Evolutionary conservation across 805 yeast genomes (phyloP), one percentile per base, ranked within the genome.

Genomic region (Candida vartiovaarae): DNA sequence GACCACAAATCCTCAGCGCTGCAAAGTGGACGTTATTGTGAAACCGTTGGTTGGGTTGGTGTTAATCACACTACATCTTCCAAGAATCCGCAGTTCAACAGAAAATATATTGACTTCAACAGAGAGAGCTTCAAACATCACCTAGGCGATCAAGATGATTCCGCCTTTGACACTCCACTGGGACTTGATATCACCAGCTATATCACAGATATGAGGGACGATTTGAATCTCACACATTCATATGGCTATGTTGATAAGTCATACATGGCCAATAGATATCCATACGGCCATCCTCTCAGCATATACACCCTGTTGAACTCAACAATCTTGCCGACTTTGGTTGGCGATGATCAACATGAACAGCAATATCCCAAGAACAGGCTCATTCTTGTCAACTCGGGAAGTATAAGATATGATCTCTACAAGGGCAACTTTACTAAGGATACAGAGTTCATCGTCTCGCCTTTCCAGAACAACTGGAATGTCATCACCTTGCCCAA

Each of bases 11-110:
- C 90, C 25, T 78, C 85, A 0, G 96, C 82, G 0, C 63, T 91
- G n/a, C 95, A 91, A 65, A 85, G 95, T 59, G 98, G 98, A 0
- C 70, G 96, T 40, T 91, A 85, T 59, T 78, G 95, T 57, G 98
- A 91, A 60, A 91, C 98, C 0, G 75, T 85, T n/a, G 98, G 98
- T 0, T 91, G 89, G 74, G 62, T 84, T 9, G 78, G 95, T 26
- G 65, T 88, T 24, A 67, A 72, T 47, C 41, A 61, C 28, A 47
- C 65, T 2, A 33, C 40, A 4, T 44, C 56, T 38, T 31, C 39
- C 1, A 30, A 42, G n/a, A 47, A 47, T n/a, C 46, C 56, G 3
- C 63, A 36, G 2, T 75, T 74, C 48, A 58, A 71, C 33, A 72
- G 98, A 55, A 70, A 81, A 25, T 90, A 91, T 63, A 76, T 90